Percentiles rank a stretch among this genome's conserved stretches.
Conservation (phyloP, 176 grass and related monocot species). For the Cymbopogon citratus region DNA sequence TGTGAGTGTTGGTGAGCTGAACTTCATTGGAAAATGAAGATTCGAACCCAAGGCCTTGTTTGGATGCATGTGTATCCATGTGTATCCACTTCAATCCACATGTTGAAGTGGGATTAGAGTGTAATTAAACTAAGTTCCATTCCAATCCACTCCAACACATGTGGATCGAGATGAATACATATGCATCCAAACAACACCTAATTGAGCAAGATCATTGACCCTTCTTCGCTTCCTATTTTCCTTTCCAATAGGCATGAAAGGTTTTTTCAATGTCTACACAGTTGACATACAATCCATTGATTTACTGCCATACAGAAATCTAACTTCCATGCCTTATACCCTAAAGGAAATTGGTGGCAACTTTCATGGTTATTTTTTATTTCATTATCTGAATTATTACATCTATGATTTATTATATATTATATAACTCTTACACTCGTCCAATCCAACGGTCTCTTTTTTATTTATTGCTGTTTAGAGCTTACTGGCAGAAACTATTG, state of each 20-base stretch:
- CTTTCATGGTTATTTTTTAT: background rate
- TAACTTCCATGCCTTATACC: background rate
- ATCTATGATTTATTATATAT: background rate
- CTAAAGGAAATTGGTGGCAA: background rate
- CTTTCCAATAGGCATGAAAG: background rate
- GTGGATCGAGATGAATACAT: too few relatives aligned
- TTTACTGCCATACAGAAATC: background rate
- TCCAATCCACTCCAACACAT: too few relatives aligned
- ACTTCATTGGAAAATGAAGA: background rate
- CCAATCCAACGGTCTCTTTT: background rate
- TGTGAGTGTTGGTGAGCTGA: background rate
- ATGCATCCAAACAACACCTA: too few relatives aligned
- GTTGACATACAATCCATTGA: background rate
- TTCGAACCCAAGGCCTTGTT: too few relatives aligned
- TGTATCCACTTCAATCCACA: too few relatives aligned
- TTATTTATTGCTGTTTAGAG: background rate
- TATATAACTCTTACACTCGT: too few relatives aligned
- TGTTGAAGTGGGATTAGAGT: too few relatives aligned
- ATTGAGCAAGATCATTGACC: background rate
- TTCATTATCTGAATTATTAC: background rate
- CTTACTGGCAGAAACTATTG: background rate
- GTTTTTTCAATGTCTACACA: background rate
- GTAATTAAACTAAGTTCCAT: too few relatives aligned
- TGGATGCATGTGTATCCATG: too few relatives aligned
- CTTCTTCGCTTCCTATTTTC: background rate